Evolutionary conservation across 257 asterid species (phyloP), one percentile per base, ranked within the genome.

Genomic region (Agastache rugosa): DNA sequence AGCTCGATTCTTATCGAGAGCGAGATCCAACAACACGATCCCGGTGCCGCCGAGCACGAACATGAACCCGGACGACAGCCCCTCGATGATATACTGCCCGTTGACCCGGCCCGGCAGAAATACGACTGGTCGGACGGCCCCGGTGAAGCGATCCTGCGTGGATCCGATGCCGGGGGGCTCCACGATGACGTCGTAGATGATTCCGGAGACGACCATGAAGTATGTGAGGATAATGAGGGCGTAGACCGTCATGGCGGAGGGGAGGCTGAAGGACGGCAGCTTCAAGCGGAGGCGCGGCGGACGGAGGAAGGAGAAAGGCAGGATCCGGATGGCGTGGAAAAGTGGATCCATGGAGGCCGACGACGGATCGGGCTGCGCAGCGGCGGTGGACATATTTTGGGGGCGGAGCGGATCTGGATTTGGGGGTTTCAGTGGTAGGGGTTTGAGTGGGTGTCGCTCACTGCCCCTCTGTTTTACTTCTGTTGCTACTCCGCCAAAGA

Each of bases 121-220:
- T 3, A 94, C 99, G 23, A 92, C 99, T 16, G 97, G 99, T 19
- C 77, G 74, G 73, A 94, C 96, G 2, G 97, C 64, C 20, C 98
- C 97, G 15, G 97, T 94, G 76, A 19, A 34, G 2, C 83, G 92
- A 72, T 94, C 99, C 85, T 92, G 97, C 1, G 92, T 84, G 77
- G 97, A 93, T 83, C 97, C 97, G 82, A 92, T 95, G 64, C 97
- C 97, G 0, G 98, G 99, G 0, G 99, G 99, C 82, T 94, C 98
- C 15, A 92, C 96, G 50, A 94, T 94, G 84, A 94, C 96, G 77
- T 94, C 98, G 82, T 92, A 94, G 72, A 94, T 91, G 78, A 90
- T 84, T 61, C 99, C 98, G 56, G 99, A 94, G 69, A 94, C 97
- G 71, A 94, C 98, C 89, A 94, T 90, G 85, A 94, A 94, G 84